phyloP scores from a whole-genome alignment of 2,329 filamentous ascomycete species.

The Aspergillus latus region DNA sequence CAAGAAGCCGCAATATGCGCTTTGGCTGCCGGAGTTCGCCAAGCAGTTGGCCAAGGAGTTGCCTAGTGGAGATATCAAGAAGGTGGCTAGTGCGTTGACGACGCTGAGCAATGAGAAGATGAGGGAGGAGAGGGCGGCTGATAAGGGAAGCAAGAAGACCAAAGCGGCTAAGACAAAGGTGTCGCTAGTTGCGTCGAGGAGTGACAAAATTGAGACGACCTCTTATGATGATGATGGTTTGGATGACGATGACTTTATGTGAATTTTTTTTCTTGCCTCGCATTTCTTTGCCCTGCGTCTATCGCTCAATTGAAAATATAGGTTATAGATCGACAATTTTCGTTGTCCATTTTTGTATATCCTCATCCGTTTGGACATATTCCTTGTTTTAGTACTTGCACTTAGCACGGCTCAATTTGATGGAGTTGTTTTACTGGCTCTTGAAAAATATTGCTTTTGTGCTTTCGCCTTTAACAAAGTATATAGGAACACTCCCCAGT shows the following conservation, averaged over 20 bases:
- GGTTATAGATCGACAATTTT: constrained; percentile 4
- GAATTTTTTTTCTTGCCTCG: constrained; percentile 25
- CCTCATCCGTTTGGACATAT: too few species aligned
- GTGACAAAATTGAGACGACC: constrained; percentile 65
- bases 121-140: constrained; percentile 93
- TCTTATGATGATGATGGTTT: constrained; percentile 84
- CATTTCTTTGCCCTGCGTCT: constrained; percentile 10
- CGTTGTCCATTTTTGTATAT: neutral
- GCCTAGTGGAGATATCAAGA: constrained; percentile 93
- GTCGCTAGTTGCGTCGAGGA: constrained; percentile 65
- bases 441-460: too few species aligned
- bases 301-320: constrained; percentile 7
- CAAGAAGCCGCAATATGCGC: constrained; percentile 85
- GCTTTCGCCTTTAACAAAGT: too few species aligned
- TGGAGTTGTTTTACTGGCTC: too few species aligned
- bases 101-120: constrained; percentile 95
- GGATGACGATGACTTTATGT: constrained; percentile 59
- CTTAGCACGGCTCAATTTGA: too few species aligned
- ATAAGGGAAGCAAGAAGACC: constrained; percentile 93
- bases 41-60: constrained; percentile 87
- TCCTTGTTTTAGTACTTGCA: too few species aligned
- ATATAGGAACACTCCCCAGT: too few species aligned
- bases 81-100: constrained; percentile 84
- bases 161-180: constrained; percentile 97
- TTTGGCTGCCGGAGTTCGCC: constrained; percentile 88